Conservation (phyloP, 1,139 yeast species). For the Sugiyamaella castrensis region DNA sequence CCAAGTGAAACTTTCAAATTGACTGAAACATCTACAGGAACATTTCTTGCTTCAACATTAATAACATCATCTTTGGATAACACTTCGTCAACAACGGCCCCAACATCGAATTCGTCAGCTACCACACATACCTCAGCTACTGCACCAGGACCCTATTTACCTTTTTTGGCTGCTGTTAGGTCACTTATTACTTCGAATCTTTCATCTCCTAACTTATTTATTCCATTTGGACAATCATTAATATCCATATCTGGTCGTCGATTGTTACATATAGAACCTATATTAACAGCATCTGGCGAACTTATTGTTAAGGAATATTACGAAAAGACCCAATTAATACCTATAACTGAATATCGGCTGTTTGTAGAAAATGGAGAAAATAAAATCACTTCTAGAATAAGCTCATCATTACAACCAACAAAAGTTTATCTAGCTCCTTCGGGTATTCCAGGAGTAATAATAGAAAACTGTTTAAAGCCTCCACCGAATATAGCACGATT, state of each 20-base stretch:
- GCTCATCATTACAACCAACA: background rate
- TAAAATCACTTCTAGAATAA: background rate
- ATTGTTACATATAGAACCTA: constrained; percentile 30
- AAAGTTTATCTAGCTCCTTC: constrained; percentile 8
- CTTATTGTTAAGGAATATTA: constrained; percentile 26
- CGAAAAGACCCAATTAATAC: constrained; percentile 19
- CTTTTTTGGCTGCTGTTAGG: constrained; percentile 61
- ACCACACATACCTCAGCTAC: constrained; percentile 34
- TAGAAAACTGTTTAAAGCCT: constrained; percentile 16
- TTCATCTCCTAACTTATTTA: constrained; percentile 53
- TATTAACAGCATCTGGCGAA: constrained; percentile 41
- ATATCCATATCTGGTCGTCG: constrained; percentile 23
- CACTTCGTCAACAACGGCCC: background rate
- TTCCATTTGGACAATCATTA: constrained; percentile 28
- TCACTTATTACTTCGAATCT: constrained; percentile 49
- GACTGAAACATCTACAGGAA: constrained; percentile 38
- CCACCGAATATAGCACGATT: constrained; percentile 4
- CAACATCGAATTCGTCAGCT: constrained; percentile 2
- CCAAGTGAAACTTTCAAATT: constrained; percentile 35
- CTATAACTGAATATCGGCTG: background rate
- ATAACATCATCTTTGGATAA: constrained; percentile 24
- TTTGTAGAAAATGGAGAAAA: background rate
- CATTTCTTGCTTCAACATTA: constrained; percentile 38
- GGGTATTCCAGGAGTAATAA: constrained; percentile 26
- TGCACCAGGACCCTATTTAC: constrained; percentile 45